Conservation (phyloP, 2,329 filamentous ascomycete genomes). For the Bisporella sp. region DNA sequence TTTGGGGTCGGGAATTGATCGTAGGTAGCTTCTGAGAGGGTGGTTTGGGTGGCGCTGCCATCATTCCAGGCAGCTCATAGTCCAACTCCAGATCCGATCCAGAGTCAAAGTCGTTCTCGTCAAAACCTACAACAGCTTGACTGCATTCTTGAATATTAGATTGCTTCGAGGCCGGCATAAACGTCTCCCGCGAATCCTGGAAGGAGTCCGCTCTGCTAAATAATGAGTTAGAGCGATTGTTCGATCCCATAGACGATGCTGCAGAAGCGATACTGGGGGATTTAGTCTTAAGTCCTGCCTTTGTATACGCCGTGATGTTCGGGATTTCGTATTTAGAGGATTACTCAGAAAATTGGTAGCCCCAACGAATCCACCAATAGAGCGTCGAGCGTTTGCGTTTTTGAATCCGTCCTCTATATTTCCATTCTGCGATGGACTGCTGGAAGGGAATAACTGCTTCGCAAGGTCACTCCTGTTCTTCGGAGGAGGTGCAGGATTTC, state of each 20-base stretch:
- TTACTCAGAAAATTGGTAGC: slow-evolving; percentile 33
- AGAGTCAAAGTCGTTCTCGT: slow-evolving; percentile 79
- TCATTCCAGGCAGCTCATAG: slow-evolving; percentile 71
- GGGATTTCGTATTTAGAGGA: slow-evolving; percentile 15
- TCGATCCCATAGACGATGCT: slow-evolving; percentile 2
- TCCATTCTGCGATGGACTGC: slow-evolving; percentile 39
- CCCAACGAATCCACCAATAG: slow-evolving; percentile 30
- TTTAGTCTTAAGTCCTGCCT: slow-evolving; percentile 7
- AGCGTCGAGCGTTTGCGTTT: slow-evolving; percentile 32
- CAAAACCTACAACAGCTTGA: slow-evolving; percentile 44
- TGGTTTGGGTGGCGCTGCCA: slow-evolving; percentile 36
- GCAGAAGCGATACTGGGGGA: slow-evolving; percentile 55
- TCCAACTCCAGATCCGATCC: slow-evolving; percentile 66
- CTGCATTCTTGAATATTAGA: slow-evolving; percentile 15
- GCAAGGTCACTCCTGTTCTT: slow-evolving; percentile 21
- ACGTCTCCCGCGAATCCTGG: slow-evolving; percentile 44
- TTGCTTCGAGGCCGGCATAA: slow-evolving; percentile 15
- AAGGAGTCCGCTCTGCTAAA: slow-evolving; percentile 42
- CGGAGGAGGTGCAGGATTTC: slow-evolving; percentile 42
- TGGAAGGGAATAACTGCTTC: slow-evolving; percentile 52
- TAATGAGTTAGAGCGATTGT: slow-evolving; percentile 36
- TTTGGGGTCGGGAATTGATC: slow-evolving; percentile 44
- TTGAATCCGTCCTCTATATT: slow-evolving; percentile 46
- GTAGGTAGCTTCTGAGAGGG: slow-evolving; percentile 1
- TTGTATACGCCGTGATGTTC: slow-evolving; percentile 67